Evolutionary conservation across 257 asterid genomes (phyloP), one percentile per base, ranked within the genome.

Genomic region (Plectranthus barbatus): DNA sequence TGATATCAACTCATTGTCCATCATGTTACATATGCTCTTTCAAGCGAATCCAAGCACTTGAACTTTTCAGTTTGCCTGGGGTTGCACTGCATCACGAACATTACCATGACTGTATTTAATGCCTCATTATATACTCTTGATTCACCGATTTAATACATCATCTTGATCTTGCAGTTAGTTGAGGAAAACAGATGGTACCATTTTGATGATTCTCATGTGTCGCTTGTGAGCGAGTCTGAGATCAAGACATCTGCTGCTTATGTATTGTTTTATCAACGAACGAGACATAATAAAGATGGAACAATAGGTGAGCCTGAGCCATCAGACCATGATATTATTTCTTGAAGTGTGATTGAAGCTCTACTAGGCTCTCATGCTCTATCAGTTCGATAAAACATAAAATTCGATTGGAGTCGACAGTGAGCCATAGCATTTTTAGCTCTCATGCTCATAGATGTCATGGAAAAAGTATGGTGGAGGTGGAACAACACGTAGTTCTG

Each of bases 181-280:
- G 93, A 87, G 19, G 74, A 81, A 41, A n/a, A 41, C 75, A 79
- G 76, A 59, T 87, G 97, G 97, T 90, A 87, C 57, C 95, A 87
- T 79, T 90, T 87, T 50, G 95, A 90, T 18, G 96, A 92, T 64
- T 31, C 99, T 56, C 97, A 86, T 45, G 97, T 89, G 56, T 82
- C 95, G 9, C 72, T 88, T 6, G 91, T 81, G 0, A 62, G 56
- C 1, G 99, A 92, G 73, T 71, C 86, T 9, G 95, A 86, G 2
- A 88, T 92, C 56, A 83, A 50, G 86, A 86, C 97, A 23, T 79
- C 96, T 50, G 97, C 98, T 54, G 98, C 95, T 24, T 91, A 91
- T 64, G 96, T 91, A 56, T 62, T 91, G 86, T 91, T 91, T 72
- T 91, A 91, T 74, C 84, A 59, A 68, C 79, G 95, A 72, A 95